Base-by-base conservation (phyloP, 169 alveolate genomes). In the Eimeria necatrix region DNA sequence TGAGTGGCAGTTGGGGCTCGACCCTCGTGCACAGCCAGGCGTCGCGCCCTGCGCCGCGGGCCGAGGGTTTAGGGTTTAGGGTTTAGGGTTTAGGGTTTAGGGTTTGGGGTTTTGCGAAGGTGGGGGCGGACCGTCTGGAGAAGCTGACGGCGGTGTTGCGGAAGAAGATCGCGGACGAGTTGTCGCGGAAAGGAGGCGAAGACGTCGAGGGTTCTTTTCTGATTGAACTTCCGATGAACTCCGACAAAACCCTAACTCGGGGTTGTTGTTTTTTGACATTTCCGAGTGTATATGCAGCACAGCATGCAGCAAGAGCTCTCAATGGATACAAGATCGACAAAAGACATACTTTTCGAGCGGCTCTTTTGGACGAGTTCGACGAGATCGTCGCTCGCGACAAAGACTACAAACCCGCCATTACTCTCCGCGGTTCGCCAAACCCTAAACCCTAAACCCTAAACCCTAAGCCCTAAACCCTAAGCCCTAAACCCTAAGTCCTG, bases 201-300 rank as follows among this genome's bases (percentile, higher is more conserved):
- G 74, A 71, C 26, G 61, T 74, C 9, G 95, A 91, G 59, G 91
- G 85, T 0, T 26, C 26, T 4, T 81, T 81, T 51, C 26, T 22
- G n/a, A 81, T 81, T 6, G 90, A 81, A 4, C 20, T 84, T 26
- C 80, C 92, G 9, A 60, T 84, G 81, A 14, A 41, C 22, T 49
- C 20, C 6, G 97, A 89, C 4, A 80, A 84, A 26, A 96, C 94
- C 10, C 51, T 91, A 68, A 97, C 98, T 7, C 64, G 78, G 22
- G 98, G 98, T 0, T 90, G 97, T 71, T 98, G 97, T n/a, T 97
- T 97, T 81, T 60, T 97, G 49, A 97, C 98, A 48, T 97, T 97
- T 94, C 93, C 97, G 60, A 96, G 88, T 70, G 96, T 95, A 49
- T 85, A 91, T 85, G 98, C 97, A 68, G 98, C 98, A 14, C 86